Conservation (phyloP, 345 rosid genomes). For the Iberis pinnata region DNA sequence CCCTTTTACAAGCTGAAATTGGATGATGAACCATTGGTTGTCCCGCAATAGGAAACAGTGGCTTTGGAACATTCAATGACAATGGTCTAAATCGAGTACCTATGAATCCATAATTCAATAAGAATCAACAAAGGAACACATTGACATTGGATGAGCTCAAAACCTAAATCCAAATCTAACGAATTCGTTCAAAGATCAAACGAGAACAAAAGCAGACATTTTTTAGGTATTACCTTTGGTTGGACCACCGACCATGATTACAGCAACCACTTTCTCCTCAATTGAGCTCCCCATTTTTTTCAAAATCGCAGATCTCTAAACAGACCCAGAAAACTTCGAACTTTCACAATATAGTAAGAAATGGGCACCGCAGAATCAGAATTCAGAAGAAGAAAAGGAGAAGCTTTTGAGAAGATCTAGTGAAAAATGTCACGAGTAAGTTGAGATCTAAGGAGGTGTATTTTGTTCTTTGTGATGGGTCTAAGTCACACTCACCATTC, state of each 20-base stretch:
- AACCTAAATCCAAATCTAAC: constrained; percentile 15
- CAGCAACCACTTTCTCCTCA: constrained; percentile 83
- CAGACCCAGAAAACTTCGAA: constrained; percentile 6
- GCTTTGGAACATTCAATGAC: constrained; percentile 85
- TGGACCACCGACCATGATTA: constrained; percentile 98
- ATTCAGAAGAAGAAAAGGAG: neutral
- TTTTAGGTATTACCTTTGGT: constrained; percentile 61
- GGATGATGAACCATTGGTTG: constrained; percentile 99
- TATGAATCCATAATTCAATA: constrained; percentile 23
- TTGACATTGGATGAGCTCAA: too few species aligned
- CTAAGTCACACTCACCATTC: constrained; percentile 24
- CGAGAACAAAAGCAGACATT: neutral
- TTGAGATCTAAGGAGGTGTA: constrained; percentile 24
- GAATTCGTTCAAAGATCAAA: neutral
- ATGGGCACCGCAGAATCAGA: neutral
- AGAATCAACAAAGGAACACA: neutral
- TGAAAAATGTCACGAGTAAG: neutral
- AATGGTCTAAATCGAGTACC: constrained; percentile 90
- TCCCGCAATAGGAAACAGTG: constrained; percentile 84
- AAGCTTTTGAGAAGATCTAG: constrained; percentile 12
- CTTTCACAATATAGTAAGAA: neutral
- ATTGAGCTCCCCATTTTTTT: constrained; percentile 51
- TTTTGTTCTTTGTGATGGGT: constrained; percentile 20
- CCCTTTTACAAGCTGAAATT: constrained; percentile 93
- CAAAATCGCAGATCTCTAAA: constrained; percentile 36